Conservation (phyloP, 2,329 filamentous ascomycete genomes). For the Neopestalotiopsis rosae region DNA sequence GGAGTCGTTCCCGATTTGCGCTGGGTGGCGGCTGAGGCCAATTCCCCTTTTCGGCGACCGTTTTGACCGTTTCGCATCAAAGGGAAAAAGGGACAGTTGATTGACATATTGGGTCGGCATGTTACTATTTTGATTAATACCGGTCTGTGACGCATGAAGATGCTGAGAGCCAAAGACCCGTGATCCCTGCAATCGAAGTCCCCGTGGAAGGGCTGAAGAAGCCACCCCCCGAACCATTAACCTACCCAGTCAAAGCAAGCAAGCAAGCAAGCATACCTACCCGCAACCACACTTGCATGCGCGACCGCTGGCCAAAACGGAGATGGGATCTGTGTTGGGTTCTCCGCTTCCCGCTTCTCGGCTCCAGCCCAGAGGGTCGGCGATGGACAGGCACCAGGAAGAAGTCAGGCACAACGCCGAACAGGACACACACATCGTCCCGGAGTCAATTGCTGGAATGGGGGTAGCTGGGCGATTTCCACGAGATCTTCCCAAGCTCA, state of each 20-base stretch:
- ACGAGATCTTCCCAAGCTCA: background rate
- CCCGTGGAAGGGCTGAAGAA: constrained; percentile 17
- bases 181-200: constrained; percentile 12
- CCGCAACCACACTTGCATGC: constrained; percentile 5
- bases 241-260: background rate
- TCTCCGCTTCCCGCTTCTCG: constrained; percentile 21
- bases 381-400: constrained; percentile 16
- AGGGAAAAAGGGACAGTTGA: background rate
- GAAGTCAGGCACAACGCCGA: constrained; percentile 11
- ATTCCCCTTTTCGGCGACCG: background rate
- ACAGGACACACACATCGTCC: constrained; percentile 7
- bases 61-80: background rate
- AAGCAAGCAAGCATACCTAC: background rate
- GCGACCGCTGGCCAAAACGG: background rate
- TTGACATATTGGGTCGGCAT: background rate
- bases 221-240: background rate
- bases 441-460: constrained; percentile 16
- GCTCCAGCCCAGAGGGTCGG: constrained; percentile 18
- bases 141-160: constrained; percentile 8
- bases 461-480: constrained; percentile 6
- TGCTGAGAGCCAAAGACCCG: background rate
- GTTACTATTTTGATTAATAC: constrained; percentile 9
- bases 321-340: constrained; percentile 17
- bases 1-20: constrained; percentile 7
- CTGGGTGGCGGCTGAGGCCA: background rate